A percentile compares a stretch with the other conserved stretches of the same genome.
These are phyloP conservation scores for Talaromyces sp. DNA, from an alignment of 2,329 filamentous ascomycete species.

Conservation along the genomic window DNA sequence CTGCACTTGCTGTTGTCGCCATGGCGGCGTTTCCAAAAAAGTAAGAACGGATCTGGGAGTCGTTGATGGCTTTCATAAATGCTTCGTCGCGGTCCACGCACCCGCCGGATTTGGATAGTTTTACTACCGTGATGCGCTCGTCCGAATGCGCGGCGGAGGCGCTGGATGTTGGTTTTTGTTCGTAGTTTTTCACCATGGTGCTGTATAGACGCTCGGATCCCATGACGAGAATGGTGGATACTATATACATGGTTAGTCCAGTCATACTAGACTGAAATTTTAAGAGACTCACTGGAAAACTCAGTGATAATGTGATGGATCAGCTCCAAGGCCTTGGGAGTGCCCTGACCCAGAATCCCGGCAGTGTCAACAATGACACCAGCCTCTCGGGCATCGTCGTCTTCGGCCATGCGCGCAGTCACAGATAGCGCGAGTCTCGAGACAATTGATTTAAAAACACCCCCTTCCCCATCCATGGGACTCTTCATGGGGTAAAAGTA, in stretches of 20 bases:
- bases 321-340: constrained; percentile 64
- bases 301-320: constrained; percentile 74
- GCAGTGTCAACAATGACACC: constrained; percentile 86
- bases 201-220: constrained; percentile 73
- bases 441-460: constrained; percentile 68
- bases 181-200: constrained; percentile 68
- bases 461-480: constrained; percentile 64
- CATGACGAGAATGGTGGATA: constrained; percentile 77
- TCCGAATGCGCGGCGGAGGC: constrained; percentile 46
- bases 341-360: constrained; percentile 62
- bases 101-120: constrained; percentile 79
- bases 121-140: constrained; percentile 70
- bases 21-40: constrained; percentile 73
- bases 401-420: constrained; percentile 71
- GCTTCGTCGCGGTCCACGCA: constrained; percentile 69
- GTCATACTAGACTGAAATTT: background rate
- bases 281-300: constrained; percentile 51
- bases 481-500: constrained; percentile 78
- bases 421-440: constrained; percentile 75
- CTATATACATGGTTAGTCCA: constrained; percentile 26
- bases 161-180: constrained; percentile 44
- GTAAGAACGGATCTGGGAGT: constrained; percentile 80
- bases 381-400: constrained; percentile 63
- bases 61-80: constrained; percentile 69
- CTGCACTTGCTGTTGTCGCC: background rate